Evolutionary conservation across 306 rosid species (phyloP).

Genomic region (Herpetospermum pedunculosum): DNA sequence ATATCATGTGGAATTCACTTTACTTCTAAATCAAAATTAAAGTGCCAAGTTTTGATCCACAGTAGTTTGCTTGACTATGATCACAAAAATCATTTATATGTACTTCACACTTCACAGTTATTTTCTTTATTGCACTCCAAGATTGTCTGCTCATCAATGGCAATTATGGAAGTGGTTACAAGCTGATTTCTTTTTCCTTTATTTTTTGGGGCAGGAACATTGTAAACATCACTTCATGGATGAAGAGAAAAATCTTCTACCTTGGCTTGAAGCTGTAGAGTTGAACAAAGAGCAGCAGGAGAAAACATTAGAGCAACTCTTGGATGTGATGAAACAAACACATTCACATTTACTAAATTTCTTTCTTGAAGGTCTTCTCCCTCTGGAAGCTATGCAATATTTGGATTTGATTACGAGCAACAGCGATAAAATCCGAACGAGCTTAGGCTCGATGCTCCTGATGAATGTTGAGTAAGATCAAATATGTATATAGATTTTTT

Average conservation of each 20-base stretch:
- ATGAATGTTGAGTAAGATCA: background rate
- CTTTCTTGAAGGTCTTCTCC: slow-evolving; percentile 63
- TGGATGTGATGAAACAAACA: slow-evolving; percentile 70
- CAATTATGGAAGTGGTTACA: background rate
- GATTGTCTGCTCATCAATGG: background rate
- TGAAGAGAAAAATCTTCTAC: slow-evolving; percentile 62
- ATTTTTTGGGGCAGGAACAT: slow-evolving; percentile 26
- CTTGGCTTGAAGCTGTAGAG: slow-evolving; percentile 74
- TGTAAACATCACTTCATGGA: slow-evolving; percentile 60
- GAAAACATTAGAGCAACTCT: slow-evolving; percentile 41
- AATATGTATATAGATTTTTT: background rate
- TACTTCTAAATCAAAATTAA: background rate
- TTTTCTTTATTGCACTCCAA: slow-evolving; percentile 5
- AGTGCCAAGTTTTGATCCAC: background rate
- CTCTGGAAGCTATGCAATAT: slow-evolving; percentile 68
- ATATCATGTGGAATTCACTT: background rate
- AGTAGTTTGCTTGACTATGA: background rate
- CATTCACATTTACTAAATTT: slow-evolving; percentile 54
- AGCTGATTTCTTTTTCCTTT: background rate
- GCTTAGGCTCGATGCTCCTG: background rate
- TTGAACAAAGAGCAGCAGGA: slow-evolving; percentile 45
- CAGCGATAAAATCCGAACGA: background rate
- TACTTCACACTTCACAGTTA: background rate
- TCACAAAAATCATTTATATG: background rate
- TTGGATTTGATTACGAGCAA: slow-evolving; percentile 41